Base-by-base conservation (phyloP, 768 basidiomycete genomes). In the Candolleomyces eurysporus region DNA sequence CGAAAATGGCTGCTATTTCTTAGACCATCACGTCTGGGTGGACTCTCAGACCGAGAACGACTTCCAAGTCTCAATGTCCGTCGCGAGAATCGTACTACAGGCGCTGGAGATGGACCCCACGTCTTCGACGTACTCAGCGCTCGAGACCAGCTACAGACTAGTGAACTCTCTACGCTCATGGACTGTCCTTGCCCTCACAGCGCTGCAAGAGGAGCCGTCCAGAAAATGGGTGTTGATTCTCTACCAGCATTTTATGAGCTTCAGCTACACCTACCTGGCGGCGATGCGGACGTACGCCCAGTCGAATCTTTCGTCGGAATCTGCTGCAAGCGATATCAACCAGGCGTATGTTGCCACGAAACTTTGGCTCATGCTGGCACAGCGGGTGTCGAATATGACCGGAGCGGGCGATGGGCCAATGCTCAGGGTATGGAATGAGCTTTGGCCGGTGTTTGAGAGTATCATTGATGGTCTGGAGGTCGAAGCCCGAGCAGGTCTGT, bases 371-470 rank as follows among this genome's bases (percentile, higher is more conserved):
- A 72, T 90, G 61, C 72, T 90, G 13, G 83, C 82, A 1, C 76
- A 78, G 57, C 81, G 72, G 63, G 67, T 72, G 46, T 73, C 75
- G 2, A 60, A 61, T 49, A 59, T 51, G 19, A 69, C 66, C 19
- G 65, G 73, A 22, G 67, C 62, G 16, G 72, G 69, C n/a, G 75
- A 76, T 58, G 65, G 63, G 36, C 62, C 73, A 17, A 69, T 79
- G 21, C 71, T 76, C 45, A 73, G 71, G 46, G 78, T 91, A 10
- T 92, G 90, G 90, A 90, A 89, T 66, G 87, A 90, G 65, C 69
- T 92, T 8, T 92, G 89, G 90, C 83, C 88, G 2, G 80, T 86
- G 1, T 90, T 89, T 59, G 87, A 87, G 64, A 72, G 72, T 13
- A 75, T 89, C 40, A 67, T 87, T 14, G 67, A 73, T 45, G 75